These are phyloP conservation scores for Trametes versicolor DNA, from an alignment of 1,284 basidiomycete species.

Conservation along the genomic window DNA sequence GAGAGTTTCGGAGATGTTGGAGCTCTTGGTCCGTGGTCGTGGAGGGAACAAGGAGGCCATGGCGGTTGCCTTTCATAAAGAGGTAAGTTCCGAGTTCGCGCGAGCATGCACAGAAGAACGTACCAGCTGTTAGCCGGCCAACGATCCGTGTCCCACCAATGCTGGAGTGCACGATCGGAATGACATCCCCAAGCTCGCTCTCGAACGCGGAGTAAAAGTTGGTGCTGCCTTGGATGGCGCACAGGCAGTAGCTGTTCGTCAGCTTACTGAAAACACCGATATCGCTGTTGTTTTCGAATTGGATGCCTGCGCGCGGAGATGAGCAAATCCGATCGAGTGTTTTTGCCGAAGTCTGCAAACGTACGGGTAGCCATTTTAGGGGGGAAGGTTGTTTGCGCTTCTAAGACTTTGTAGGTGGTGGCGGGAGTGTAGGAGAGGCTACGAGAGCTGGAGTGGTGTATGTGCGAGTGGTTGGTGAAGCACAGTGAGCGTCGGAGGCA, in stretches of 20 bases:
- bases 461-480: constrained; percentile 17
- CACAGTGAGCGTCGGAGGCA: constrained; percentile 3
- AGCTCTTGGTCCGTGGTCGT: constrained; percentile 98
- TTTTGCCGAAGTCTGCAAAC: constrained; percentile 37
- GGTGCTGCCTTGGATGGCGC: constrained; percentile 92
- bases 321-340: constrained; percentile 8
- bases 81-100: neutral
- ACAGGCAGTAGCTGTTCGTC: constrained; percentile 96
- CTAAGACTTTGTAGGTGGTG: neutral
- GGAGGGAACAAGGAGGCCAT: constrained; percentile 95
- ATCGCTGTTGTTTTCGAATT: constrained; percentile 98
- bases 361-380: constrained; percentile 72
- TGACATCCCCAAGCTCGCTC: constrained; percentile 91
- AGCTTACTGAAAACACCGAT: constrained; percentile 95
- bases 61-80: constrained; percentile 77
- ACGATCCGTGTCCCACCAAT: constrained; percentile 97
- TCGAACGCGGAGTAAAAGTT: constrained; percentile 99
- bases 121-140: constrained; percentile 92
- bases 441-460: constrained; percentile 1
- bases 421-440: constrained; percentile 4
- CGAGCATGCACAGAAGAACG: constrained; percentile 23
- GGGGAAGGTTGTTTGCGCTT: constrained; percentile 18
- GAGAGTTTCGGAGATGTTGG: constrained; percentile 96
- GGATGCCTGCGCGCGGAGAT: constrained; percentile 65
- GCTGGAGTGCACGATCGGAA: constrained; percentile 97